Conservation (phyloP, 441 rosid species). For the Populus trichocarpa region DNA sequence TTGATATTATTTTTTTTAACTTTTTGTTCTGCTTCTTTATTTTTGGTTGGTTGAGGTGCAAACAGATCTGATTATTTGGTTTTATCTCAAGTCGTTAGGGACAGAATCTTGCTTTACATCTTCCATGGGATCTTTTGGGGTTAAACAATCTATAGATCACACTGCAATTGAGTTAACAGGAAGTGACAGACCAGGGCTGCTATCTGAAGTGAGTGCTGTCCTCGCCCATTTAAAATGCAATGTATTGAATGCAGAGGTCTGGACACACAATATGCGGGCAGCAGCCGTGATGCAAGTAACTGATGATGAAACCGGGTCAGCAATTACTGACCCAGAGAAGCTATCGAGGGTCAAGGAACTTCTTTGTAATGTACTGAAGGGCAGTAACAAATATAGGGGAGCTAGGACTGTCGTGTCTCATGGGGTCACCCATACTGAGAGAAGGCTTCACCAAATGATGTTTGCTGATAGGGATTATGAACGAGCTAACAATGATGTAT, state of each 20-base stretch:
- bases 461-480: constrained; percentile 93
- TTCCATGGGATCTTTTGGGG: constrained; percentile 66
- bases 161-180: constrained; percentile 82
- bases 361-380: constrained; percentile 72
- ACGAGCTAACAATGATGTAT: constrained; percentile 33
- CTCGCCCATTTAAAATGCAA: constrained; percentile 77
- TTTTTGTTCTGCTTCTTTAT: background rate
- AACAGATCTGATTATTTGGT: constrained; percentile 15
- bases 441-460: constrained; percentile 99
- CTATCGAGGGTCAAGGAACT: constrained; percentile 58
- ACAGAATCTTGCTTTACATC: constrained; percentile 72
- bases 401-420: constrained; percentile 69
- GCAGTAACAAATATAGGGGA: constrained; percentile 61
- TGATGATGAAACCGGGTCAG: constrained; percentile 65
- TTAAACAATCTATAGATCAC: constrained; percentile 57
- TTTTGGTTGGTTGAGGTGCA: background rate
- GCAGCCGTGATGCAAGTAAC: constrained; percentile 90
- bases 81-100: constrained; percentile 57
- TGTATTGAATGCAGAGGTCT: constrained; percentile 78
- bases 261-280: constrained; percentile 89
- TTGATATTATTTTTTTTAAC: background rate
- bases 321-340: constrained; percentile 59
- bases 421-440: constrained; percentile 61
- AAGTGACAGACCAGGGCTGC: constrained; percentile 82
- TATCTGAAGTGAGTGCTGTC: constrained; percentile 85